These are phyloP conservation scores for Ilyonectria destructans DNA, from an alignment of 2,329 filamentous ascomycete genomes.

Conservation along the genomic window DNA sequence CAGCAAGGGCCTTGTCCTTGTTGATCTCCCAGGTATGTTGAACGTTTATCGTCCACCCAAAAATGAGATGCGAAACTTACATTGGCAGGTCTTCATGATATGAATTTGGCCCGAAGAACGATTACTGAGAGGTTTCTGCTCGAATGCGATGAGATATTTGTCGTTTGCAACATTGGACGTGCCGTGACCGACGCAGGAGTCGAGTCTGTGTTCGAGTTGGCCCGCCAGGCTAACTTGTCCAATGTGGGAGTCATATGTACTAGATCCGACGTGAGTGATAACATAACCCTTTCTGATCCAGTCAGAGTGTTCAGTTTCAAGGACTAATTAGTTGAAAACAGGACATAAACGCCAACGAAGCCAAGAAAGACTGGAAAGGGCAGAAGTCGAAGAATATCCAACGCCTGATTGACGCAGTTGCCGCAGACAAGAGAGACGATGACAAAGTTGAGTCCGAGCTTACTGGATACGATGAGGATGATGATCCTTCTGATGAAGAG, in stretches of 20 bases:
- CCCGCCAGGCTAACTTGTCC: slow-evolving; percentile 54
- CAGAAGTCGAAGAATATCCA: slow-evolving; percentile 38
- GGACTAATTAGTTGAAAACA: slow-evolving; percentile 26
- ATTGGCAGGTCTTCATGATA: slow-evolving; percentile 61
- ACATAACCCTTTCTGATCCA: rapidly evolving
- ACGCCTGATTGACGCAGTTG: slow-evolving; percentile 35
- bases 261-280: slow-evolving; percentile 56
- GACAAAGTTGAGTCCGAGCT: slow-evolving; percentile 29
- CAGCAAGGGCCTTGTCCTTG: slow-evolving; percentile 64
- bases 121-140: slow-evolving; percentile 64
- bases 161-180: slow-evolving; percentile 59
- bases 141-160: slow-evolving; percentile 65
- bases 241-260: slow-evolving; percentile 64
- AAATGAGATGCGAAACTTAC: background rate
- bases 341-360: slow-evolving; percentile 55
- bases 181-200: slow-evolving; percentile 61
- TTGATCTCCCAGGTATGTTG: slow-evolving; percentile 63
- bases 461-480: slow-evolving; percentile 19
- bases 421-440: slow-evolving; percentile 24
- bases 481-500: slow-evolving; percentile 34
- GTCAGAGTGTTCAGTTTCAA: background rate
- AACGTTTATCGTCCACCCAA: no score
- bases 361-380: slow-evolving; percentile 52
- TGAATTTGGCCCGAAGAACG: slow-evolving; percentile 60
- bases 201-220: slow-evolving; percentile 59